phyloP scores from a whole-genome alignment of 1,284 basidiomycete genomes.

The Ustilago tritici region DNA sequence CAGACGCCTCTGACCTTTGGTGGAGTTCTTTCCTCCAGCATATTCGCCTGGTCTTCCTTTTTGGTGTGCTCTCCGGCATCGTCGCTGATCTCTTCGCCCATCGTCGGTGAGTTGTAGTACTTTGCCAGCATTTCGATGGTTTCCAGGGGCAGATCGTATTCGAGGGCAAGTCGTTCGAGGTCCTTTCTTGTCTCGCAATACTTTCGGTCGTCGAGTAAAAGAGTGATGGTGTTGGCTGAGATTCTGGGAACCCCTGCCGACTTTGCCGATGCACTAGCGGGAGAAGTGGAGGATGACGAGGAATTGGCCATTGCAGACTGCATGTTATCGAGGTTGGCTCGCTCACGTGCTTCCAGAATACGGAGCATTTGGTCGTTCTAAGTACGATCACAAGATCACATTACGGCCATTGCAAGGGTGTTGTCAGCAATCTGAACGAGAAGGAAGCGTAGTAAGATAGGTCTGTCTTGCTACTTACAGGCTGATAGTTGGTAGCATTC shows the following conservation, averaged over 20 bases:
- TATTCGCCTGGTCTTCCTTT: constrained; percentile 33
- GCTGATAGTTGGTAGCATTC: constrained; percentile 46
- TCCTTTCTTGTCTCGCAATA: constrained; percentile 47
- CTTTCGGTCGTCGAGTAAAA: constrained; percentile 52
- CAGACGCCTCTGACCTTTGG: constrained; percentile 45
- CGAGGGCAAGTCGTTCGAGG: constrained; percentile 43
- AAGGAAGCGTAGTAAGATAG: background rate
- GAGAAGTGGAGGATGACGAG: constrained; percentile 4
- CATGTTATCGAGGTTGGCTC: constrained; percentile 28
- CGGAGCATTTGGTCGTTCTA: constrained; percentile 54
- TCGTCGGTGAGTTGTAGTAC: constrained; percentile 53
- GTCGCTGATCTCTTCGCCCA: constrained; percentile 50
- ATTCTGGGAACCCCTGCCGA: constrained; percentile 20
- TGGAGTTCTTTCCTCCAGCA: constrained; percentile 36
- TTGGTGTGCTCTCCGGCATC: constrained; percentile 16
- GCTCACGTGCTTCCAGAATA: constrained; percentile 50
- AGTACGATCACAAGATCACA: background rate
- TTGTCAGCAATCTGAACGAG: constrained; percentile 5
- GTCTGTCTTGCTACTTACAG: constrained; percentile 18
- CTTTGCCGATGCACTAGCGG: background rate
- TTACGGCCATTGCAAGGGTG: background rate
- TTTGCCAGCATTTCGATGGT: constrained; percentile 41
- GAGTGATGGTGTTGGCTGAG: constrained; percentile 41
- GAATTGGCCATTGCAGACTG: constrained; percentile 6
- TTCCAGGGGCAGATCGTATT: constrained; percentile 48